Evolutionary conservation across 202 grass and related monocot genomes (phyloP).

Genomic region (Panicum virgatum): DNA sequence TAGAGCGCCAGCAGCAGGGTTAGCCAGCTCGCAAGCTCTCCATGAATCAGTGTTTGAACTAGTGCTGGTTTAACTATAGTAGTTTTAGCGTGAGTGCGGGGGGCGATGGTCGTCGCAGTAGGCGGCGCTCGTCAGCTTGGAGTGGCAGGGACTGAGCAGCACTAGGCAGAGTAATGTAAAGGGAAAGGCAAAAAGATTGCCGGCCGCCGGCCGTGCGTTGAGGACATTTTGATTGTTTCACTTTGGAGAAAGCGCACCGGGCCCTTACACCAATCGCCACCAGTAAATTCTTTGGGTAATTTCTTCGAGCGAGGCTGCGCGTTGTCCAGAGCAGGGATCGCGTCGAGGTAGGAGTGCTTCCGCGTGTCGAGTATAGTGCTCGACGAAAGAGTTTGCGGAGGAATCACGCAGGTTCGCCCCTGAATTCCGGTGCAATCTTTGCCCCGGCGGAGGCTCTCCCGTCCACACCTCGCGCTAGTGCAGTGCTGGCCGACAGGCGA

Average conservation of each 20-base stretch:
- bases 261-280: neutral
- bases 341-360: neutral
- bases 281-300: neutral
- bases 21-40: neutral
- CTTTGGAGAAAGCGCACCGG: conserved; percentile 14
- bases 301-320: neutral
- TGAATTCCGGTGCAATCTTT: neutral
- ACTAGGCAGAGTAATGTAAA: neutral
- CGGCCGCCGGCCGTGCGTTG: neutral
- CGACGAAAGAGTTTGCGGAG: neutral
- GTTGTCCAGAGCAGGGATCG: neutral
- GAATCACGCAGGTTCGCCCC: neutral
- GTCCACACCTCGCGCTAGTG: too few species aligned
- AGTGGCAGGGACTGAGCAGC: neutral
- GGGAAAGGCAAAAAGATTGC: neutral
- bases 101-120: neutral
- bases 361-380: neutral
- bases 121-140: neutral
- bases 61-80: neutral
- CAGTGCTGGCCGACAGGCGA: neutral
- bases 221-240: conserved; percentile 9
- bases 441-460: neutral
- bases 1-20: neutral
- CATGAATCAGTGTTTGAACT: neutral
- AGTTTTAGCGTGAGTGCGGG: neutral